phyloP scores from a whole-genome alignment of 2,329 filamentous ascomycete species.

The Epichloe sp. region DNA sequence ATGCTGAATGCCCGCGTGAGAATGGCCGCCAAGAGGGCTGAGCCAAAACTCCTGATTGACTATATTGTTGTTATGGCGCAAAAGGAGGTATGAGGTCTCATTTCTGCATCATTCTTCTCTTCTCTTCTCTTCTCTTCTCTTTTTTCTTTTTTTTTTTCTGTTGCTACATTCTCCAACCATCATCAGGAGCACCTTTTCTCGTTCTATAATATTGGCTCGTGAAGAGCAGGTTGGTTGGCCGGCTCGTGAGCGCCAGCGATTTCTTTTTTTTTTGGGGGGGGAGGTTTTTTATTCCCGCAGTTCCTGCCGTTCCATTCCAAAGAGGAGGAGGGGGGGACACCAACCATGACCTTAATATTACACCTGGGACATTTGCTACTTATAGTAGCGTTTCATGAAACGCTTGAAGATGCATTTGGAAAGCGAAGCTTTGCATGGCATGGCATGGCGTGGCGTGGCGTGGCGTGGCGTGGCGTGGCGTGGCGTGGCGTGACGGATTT shows the following conservation, averaged over 20 bases:
- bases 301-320: not conserved
- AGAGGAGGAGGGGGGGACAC: not conserved
- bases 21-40: conserved; percentile 12
- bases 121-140: not conserved
- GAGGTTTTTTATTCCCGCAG: no score
- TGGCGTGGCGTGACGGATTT: not conserved
- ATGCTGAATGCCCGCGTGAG: conserved; percentile 16
- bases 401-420: not conserved
- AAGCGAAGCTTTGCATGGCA: not conserved
- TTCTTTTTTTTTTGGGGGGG: not conserved
- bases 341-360: not conserved
- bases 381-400: not conserved
- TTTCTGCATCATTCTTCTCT: not conserved
- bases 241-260: not conserved
- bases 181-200: not conserved
- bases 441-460: not conserved
- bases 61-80: conserved; percentile 17
- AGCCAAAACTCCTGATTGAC: conserved; percentile 19
- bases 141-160: not conserved
- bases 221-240: not conserved
- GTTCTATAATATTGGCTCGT: not conserved
- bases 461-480: not conserved
- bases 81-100: conserved; percentile 9
- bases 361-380: not conserved
- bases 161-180: not conserved